Evolutionary conservation across 2,329 filamentous ascomycete genomes (phyloP), one percentile per base, ranked within the genome.

Genomic region (Scorias spongiosa): DNA sequence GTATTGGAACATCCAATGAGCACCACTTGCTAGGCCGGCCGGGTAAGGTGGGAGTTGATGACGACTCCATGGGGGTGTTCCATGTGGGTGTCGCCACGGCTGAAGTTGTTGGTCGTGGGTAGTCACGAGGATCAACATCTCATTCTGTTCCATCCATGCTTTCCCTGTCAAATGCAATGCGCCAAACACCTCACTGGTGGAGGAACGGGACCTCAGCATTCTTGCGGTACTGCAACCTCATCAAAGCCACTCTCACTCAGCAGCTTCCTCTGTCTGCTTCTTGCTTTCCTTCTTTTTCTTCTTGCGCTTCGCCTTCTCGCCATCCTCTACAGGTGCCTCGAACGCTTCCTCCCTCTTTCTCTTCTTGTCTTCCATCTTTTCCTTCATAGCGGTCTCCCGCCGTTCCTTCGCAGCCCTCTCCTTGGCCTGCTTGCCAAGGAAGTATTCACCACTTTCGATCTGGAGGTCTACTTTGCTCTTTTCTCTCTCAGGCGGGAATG

Each of bases 401-500:
- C 85, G 83, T 59, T 89, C 81, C 64, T 83, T 80, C 40, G 72
- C 78, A 44, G 80, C 82, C 48, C 88, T 74, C 57, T 93, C 85
- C 72, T 93, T 94, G 47, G 86, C 88, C 58, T 88, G 79, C 71
- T 94, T 94, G 59, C 81, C 80, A 59, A 98, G 66, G 65, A 96
- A 96, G 68, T 93, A 98, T 68, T 96, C 89, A 66, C 91, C 89
- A 55, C 78, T 88, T 71, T 98, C 91, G 69, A 98, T 94, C 74
- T 98, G 89, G 65, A 87, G 67, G 66, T 98, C 91, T 55, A 98
- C 76, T 77, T 96, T 98, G 77, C 88, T 95, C 84, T 94, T 94
- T 73, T 98, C 89, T 52, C 88, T 87, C 38, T 87, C 77, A 6
- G 91, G 91, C 41, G 91, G 91, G 79, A 98, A 98, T 9, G 91